Conservation (phyloP, 805 yeast species). For the Candida pseudoglaebosa region DNA sequence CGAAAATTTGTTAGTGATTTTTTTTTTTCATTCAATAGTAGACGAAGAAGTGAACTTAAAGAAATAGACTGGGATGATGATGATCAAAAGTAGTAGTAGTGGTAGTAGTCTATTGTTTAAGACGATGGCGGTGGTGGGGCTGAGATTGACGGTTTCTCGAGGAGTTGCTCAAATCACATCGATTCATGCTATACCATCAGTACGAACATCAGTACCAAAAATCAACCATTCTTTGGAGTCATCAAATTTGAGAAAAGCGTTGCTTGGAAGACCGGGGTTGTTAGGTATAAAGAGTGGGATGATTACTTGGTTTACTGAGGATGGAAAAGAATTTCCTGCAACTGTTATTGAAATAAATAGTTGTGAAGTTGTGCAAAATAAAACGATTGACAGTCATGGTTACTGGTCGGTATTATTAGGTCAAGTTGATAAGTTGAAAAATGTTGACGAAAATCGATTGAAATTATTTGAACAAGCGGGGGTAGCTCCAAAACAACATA, state of each 20-base stretch:
- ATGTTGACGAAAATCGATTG: slow-evolving; percentile 53
- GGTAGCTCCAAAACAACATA: slow-evolving; percentile 75
- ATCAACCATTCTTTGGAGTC: slow-evolving; percentile 65
- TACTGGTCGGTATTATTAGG: slow-evolving; percentile 87
- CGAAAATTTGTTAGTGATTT: no score
- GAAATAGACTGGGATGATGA: background rate
- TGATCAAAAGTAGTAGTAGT: background rate
- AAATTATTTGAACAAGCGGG: slow-evolving; percentile 76
- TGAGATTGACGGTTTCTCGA: slow-evolving; percentile 15
- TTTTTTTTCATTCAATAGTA: no score
- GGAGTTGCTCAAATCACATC: slow-evolving; percentile 45
- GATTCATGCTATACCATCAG: slow-evolving; percentile 47
- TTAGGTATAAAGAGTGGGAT: slow-evolving; percentile 85
- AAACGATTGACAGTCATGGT: slow-evolving; percentile 70
- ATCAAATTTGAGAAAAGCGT: slow-evolving; percentile 66
- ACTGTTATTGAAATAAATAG: slow-evolving; percentile 86
- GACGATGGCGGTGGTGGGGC: background rate
- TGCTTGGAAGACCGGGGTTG: slow-evolving; percentile 78
- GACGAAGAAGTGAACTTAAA: no score
- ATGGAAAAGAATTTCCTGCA: slow-evolving; percentile 72
- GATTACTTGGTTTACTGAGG: slow-evolving; percentile 74
- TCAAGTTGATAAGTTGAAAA: slow-evolving; percentile 64
- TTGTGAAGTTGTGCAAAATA: slow-evolving; percentile 77
- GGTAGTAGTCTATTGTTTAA: background rate
- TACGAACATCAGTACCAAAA: slow-evolving; percentile 45